Evolutionary conservation across 176 grass and related monocot species (phyloP).

Genomic region (Oropetium thomaeum): DNA sequence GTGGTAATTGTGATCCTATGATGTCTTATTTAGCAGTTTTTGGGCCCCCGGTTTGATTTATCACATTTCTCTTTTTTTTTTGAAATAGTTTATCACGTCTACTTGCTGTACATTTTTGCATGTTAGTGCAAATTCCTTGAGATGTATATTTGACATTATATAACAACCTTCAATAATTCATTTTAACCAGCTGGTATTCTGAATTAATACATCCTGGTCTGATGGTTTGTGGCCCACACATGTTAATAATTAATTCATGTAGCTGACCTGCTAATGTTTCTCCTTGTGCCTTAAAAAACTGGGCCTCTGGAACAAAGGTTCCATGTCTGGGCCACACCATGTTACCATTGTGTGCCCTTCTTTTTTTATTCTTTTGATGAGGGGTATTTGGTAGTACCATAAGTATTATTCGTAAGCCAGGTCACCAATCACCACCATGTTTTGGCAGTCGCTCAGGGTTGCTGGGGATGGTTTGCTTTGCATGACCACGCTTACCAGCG

Average conservation of each 20-base stretch:
- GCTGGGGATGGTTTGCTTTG: neutral
- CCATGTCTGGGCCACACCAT: neutral
- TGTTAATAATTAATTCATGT: neutral
- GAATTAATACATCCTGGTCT: constrained; percentile 29
- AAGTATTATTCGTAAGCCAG: too few relatives aligned
- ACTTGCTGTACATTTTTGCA: neutral
- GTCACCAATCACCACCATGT: too few relatives aligned
- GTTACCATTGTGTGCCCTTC: too few relatives aligned
- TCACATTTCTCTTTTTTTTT: too few relatives aligned
- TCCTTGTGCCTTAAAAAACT: constrained; percentile 14
- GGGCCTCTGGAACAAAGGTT: neutral
- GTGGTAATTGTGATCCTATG: neutral
- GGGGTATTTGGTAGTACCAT: too few relatives aligned
- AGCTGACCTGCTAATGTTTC: neutral
- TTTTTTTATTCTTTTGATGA: too few relatives aligned
- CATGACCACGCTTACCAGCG: neutral
- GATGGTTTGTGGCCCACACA: neutral
- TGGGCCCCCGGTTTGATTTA: too few relatives aligned
- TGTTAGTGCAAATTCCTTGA: neutral
- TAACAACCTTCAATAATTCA: neutral
- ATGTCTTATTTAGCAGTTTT: neutral
- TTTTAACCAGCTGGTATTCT: neutral
- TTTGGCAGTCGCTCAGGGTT: neutral
- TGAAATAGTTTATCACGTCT: neutral
- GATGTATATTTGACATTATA: neutral